phyloP scores from a whole-genome alignment of 2,329 filamentous ascomycete species.

The Alternaria tenuissima region DNA sequence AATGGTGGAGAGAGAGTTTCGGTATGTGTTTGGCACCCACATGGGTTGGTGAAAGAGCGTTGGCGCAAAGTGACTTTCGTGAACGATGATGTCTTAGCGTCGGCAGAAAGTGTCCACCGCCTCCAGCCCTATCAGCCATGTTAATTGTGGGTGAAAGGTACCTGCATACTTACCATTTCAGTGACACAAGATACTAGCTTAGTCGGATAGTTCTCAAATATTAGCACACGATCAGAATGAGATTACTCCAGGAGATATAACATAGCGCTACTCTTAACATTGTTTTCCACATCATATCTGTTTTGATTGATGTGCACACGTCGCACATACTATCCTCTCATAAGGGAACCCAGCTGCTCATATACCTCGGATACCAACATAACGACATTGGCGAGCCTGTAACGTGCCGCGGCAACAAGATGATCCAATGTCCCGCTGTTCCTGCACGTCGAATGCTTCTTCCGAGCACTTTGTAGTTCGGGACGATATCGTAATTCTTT shows the following conservation, averaged over 20 bases:
- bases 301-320: background rate
- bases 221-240: background rate
- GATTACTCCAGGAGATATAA: background rate
- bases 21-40: slow-evolving; percentile 1
- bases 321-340: slow-evolving; percentile 1
- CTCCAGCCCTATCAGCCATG: slow-evolving; percentile 39
- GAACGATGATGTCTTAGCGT: slow-evolving; percentile 25
- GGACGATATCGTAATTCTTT: background rate
- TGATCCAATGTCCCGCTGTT: background rate
- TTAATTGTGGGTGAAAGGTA: slow-evolving; percentile 10
- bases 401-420: background rate
- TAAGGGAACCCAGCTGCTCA: background rate
- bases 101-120: slow-evolving; percentile 37
- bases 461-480: background rate
- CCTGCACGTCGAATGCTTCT: background rate
- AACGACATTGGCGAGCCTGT: background rate
- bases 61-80: slow-evolving; percentile 24
- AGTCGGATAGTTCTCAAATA: background rate
- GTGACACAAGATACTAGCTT: background rate
- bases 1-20: background rate
- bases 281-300: slow-evolving; percentile 1
- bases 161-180: slow-evolving; percentile 5
- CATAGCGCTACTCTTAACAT: background rate
- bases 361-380: background rate
- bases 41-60: slow-evolving; percentile 3